Evolutionary conservation across 169 alveolate genomes (phyloP).

Genomic region (Plasmodium gonderi): DNA sequence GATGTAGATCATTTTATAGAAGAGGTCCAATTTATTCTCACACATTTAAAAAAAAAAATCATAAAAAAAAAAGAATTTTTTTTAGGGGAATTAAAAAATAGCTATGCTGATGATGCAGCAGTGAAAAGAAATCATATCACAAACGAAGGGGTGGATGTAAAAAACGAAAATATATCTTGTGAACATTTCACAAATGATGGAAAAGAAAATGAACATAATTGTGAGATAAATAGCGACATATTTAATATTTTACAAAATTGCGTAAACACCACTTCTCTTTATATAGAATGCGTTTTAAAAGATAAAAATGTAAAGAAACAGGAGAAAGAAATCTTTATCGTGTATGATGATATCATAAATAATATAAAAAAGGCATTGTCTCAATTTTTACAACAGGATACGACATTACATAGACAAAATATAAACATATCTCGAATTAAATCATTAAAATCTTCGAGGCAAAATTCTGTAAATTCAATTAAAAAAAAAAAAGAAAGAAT

Average conservation of each 20-base stretch:
- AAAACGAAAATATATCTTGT: background rate
- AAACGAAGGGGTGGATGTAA: background rate
- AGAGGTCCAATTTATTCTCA: conserved; percentile 41
- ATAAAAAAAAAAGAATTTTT: conserved; percentile 63
- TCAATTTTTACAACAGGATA: conserved; percentile 1
- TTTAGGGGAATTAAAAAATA: conserved; percentile 9
- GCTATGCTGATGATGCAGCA: background rate
- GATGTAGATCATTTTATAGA: conserved; percentile 48
- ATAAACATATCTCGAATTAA: background rate
- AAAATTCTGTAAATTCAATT: background rate
- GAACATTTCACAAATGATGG: background rate
- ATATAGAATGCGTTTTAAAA: conserved; percentile 47
- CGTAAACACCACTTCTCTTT: conserved; percentile 41
- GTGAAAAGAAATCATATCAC: background rate
- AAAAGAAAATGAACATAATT: background rate
- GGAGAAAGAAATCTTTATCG: conserved; percentile 42
- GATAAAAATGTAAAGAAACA: conserved; percentile 5
- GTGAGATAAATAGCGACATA: conserved; percentile 19
- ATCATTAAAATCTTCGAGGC: background rate
- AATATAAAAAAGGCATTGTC: conserved; percentile 52
- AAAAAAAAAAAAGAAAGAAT: conserved; percentile 9
- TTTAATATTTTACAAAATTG: conserved; percentile 62
- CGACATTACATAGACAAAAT: background rate
- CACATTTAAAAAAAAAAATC: conserved; percentile 41
- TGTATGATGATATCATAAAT: conserved; percentile 41